Conservation (phyloP, 2,329 filamentous ascomycete genomes). For the Nemania sp. region DNA sequence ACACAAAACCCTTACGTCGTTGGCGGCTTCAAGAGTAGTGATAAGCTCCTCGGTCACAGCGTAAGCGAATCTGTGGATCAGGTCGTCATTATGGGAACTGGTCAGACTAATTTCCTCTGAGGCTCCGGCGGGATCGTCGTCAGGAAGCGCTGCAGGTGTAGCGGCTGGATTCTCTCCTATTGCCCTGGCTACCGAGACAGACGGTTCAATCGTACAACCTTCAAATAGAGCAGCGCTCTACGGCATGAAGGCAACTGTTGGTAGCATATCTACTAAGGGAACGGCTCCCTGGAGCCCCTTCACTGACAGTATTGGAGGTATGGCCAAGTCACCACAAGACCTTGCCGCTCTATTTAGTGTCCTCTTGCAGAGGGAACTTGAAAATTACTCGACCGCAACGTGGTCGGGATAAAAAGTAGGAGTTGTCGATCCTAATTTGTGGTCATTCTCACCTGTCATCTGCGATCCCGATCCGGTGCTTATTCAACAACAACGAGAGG, state of each 20-base stretch:
- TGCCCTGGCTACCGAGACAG: background rate
- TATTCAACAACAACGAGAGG: background rate
- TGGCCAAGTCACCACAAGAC: background rate
- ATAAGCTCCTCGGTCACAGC: background rate
- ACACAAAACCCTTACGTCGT: slow-evolving; percentile 1
- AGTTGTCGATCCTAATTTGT: background rate
- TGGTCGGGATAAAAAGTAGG: background rate
- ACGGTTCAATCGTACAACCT: slow-evolving; percentile 12
- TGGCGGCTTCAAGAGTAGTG: background rate
- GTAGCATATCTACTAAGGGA: background rate
- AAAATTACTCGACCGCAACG: background rate
- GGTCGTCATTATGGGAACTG: too few relatives aligned
- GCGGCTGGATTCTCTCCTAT: background rate
- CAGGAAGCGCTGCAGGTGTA: slow-evolving; percentile 1
- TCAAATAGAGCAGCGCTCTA: background rate
- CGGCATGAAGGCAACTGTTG: background rate
- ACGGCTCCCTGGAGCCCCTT: background rate
- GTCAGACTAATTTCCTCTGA: background rate
- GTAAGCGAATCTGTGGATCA: background rate
- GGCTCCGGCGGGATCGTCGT: slow-evolving; percentile 4
- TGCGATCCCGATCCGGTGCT: background rate
- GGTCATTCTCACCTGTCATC: background rate
- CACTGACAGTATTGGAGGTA: background rate
- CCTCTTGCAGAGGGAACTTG: background rate
- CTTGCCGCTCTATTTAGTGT: background rate